Evolutionary conservation across 345 rosid species (phyloP), one percentile per base, ranked within the genome.

Genomic region (Brassica carinata): DNA sequence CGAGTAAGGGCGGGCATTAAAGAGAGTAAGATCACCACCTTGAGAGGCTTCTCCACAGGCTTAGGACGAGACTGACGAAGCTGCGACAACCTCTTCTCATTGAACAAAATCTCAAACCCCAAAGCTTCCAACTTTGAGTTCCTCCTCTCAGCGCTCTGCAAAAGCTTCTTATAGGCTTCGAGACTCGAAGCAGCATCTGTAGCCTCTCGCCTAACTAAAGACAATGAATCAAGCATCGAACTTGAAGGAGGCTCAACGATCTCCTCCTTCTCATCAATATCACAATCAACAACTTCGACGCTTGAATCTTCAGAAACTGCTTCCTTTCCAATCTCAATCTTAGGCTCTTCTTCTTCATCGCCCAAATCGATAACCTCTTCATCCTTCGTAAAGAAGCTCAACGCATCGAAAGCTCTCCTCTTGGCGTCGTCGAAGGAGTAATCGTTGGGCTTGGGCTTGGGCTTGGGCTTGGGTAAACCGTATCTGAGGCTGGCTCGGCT

Each of bases 111-210:
- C 81, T 88, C 85, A 77, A 85, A 94, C 19, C 70, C 83, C 83
- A 96, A 81, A 36, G 64, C 84, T 45, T 83, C 75, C 83, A 92
- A 70, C 80, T 77, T 93, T 0, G 83, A 26, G 55, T 51, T 76
- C 68, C 93, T 82, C 85, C 81, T 86, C 74, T 89, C 87, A 0
- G 86, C 90, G 40, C 65, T 72, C 85, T 85, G 84, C 76, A 91
- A 64, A 85, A 96, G 84, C 87, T 85, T 87, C 87, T 76, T 88
- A 72, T 96, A 96, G 4, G 81, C 92, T 75, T 83, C 91, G 27
- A 92, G 79, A 43, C 77, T 76, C 14, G 82, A 68, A 26, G 80
- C 57, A 26, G 77, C 61, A 71, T 84, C 87, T 2, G 17, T 70
- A 51, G 14, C 3, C 67, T 29, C 82, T 71, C 82, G 80, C 5